Evolutionary conservation across 2,329 filamentous ascomycete genomes (phyloP).

Genomic region (Cadophora malorum): DNA sequence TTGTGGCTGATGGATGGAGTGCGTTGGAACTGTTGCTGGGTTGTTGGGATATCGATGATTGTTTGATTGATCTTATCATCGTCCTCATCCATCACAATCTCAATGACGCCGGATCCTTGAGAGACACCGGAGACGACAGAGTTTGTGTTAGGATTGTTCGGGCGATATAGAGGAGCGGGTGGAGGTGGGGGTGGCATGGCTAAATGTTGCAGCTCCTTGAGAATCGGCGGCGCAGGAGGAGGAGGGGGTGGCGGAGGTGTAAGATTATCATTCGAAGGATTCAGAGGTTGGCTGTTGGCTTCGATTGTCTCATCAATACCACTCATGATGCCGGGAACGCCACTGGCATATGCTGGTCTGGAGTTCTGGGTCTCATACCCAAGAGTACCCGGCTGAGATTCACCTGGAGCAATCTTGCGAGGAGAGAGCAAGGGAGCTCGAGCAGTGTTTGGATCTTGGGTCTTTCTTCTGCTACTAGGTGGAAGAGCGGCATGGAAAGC

Average conservation of each 20-base stretch:
- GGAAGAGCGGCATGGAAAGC: constrained; percentile 48
- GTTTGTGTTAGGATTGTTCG: constrained; percentile 42
- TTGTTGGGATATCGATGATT: constrained; percentile 30
- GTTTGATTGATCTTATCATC: constrained; percentile 36
- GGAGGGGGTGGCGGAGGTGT: constrained; percentile 60
- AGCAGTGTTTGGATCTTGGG: constrained; percentile 35
- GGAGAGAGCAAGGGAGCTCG: constrained; percentile 36
- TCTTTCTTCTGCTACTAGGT: constrained; percentile 44
- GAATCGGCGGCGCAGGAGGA: constrained; percentile 56
- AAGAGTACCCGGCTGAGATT: constrained; percentile 43
- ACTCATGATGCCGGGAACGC: constrained; percentile 44
- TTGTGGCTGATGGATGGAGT: constrained; percentile 51
- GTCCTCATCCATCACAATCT: constrained; percentile 70
- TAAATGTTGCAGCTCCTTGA: constrained; percentile 69
- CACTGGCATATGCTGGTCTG: constrained; percentile 37
- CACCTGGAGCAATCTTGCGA: constrained; percentile 43
- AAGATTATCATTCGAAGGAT: constrained; percentile 57
- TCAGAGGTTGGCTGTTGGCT: constrained; percentile 46
- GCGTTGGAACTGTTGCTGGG: constrained; percentile 49
- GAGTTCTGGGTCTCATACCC: constrained; percentile 43
- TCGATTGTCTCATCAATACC: constrained; percentile 55
- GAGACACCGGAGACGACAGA: constrained; percentile 48
- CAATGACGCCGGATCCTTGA: constrained; percentile 63
- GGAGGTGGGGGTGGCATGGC: constrained; percentile 67
- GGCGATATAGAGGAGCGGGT: constrained; percentile 61